Evolutionary conservation across 2,329 filamentous ascomycete species (phyloP).

Genomic region (Ceratocystis lukuohia): DNA sequence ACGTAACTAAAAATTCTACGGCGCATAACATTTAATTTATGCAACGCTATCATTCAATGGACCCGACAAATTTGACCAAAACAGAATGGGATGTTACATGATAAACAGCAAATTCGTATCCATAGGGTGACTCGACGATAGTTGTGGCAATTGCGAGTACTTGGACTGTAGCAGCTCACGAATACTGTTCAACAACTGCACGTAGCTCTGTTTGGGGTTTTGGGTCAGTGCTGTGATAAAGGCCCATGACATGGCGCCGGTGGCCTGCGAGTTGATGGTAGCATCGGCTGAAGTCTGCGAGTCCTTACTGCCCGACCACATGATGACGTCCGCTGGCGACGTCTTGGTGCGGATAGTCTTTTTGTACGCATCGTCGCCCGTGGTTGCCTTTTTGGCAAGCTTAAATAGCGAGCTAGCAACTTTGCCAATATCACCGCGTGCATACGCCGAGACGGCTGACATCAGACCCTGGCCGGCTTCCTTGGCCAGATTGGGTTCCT

Average conservation of each 20-base stretch:
- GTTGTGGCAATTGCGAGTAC: constrained; percentile 78
- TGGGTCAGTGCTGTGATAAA: constrained; percentile 76
- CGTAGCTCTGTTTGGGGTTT: constrained; percentile 83
- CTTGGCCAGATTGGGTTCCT: constrained; percentile 59
- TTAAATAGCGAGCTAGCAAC: constrained; percentile 62
- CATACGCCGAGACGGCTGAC: constrained; percentile 58
- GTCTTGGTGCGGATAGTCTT: constrained; percentile 71
- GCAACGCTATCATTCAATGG: background rate
- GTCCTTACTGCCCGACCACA: constrained; percentile 88
- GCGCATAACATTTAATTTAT: background rate
- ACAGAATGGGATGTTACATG: constrained; percentile 32
- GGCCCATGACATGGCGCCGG: constrained; percentile 86
- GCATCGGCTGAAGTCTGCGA: constrained; percentile 80
- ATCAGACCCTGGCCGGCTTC: constrained; percentile 55
- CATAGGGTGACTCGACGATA: constrained; percentile 81
- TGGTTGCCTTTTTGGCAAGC: constrained; percentile 62
- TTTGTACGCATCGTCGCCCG: constrained; percentile 59
- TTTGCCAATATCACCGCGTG: constrained; percentile 63
- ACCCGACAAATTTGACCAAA: background rate
- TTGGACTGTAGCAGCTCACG: constrained; percentile 67
- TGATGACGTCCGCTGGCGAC: constrained; percentile 76
- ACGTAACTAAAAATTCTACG: no score
- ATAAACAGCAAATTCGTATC: constrained; percentile 52
- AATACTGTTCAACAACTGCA: constrained; percentile 79
- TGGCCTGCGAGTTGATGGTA: constrained; percentile 67